Evolutionary conservation across 1,284 basidiomycete species (phyloP), one percentile per base, ranked within the genome.

Genomic region (Heterobasidion irregulare): DNA sequence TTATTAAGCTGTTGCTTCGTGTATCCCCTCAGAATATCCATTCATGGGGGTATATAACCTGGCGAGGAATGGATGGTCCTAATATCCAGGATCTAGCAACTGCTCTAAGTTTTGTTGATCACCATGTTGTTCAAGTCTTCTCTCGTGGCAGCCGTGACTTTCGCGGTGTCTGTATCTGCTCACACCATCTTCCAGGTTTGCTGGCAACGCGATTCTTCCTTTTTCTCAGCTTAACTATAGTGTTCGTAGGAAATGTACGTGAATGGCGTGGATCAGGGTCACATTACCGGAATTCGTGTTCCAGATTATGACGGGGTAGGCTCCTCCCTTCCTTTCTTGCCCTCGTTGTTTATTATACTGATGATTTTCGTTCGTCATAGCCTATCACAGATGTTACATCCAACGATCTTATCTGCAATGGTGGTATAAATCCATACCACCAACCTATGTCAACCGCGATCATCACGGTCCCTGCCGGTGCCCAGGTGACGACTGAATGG

Each of bases 371-470:
- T 26, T 41, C n/a, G 50, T 49, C 50, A 18, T 54, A 80, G 78
- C 77, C 79, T 8, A 78, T 82, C 55, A 76, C 62, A 41, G 75
- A 80, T 59, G 76, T 80, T 5, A 78, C 72, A 5, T 80, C 78
- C 0, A 80, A 79, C 65, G 70, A 82, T 62, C 52, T 83, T 47
- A 79, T 80, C 57, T 82, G 80, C 69, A 83, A 83, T 56, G 80
- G 80, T 35, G 80, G 80, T 33, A 80, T 82, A 62, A 82, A 80
- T 63, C 78, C 79, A 0, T 80, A 78, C 65, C 75, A 80, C 67
- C 68, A 75, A 61, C 76, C 78, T 9, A 66, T 84, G 57, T 72
- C 80, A 47, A 66, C 72, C 53, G 61, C 72, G 10, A 64, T 84
- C 62, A 74, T 86, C 66, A 66, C 68, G 41, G 75, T 80, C 32